Evolutionary conservation across 208 protist species (phyloP).

Genomic region (Leishmania tarentolae): DNA sequence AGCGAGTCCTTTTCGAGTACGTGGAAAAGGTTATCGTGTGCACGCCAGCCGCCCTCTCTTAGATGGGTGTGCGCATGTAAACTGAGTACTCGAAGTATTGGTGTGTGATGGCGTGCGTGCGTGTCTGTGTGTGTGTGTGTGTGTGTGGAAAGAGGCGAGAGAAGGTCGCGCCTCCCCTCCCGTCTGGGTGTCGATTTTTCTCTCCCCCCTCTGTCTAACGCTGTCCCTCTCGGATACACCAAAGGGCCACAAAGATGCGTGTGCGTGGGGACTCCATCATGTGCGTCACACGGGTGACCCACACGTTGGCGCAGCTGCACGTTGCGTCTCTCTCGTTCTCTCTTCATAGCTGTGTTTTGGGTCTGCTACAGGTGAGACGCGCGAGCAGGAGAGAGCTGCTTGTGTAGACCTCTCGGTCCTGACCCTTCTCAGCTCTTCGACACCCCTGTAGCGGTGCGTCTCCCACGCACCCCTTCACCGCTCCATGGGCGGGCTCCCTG

Average conservation of each 20-base stretch:
- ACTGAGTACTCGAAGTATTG: background rate
- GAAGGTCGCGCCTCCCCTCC: background rate
- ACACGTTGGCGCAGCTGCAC: background rate
- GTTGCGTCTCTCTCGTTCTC: background rate
- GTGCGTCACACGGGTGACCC: background rate
- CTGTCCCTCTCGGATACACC: background rate
- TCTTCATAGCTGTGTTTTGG: too few relatives aligned
- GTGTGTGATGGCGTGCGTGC: background rate
- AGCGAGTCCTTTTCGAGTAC: slow-evolving; percentile 48
- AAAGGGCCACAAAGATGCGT: background rate
- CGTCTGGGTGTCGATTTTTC: background rate
- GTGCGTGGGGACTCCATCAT: background rate
- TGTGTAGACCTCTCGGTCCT: too few relatives aligned
- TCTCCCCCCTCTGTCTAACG: too few relatives aligned
- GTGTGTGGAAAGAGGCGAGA: background rate
- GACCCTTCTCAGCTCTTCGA: background rate
- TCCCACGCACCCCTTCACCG: background rate
- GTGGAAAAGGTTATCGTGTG: slow-evolving; percentile 34
- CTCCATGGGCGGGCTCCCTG: background rate
- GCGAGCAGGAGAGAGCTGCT: background rate
- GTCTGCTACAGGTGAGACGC: background rate
- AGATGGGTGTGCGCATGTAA: background rate
- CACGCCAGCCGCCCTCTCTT: background rate
- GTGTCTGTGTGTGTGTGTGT: background rate
- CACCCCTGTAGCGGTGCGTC: background rate